phyloP scores from a whole-genome alignment of 768 basidiomycete species.

The Mycena polygramma region DNA sequence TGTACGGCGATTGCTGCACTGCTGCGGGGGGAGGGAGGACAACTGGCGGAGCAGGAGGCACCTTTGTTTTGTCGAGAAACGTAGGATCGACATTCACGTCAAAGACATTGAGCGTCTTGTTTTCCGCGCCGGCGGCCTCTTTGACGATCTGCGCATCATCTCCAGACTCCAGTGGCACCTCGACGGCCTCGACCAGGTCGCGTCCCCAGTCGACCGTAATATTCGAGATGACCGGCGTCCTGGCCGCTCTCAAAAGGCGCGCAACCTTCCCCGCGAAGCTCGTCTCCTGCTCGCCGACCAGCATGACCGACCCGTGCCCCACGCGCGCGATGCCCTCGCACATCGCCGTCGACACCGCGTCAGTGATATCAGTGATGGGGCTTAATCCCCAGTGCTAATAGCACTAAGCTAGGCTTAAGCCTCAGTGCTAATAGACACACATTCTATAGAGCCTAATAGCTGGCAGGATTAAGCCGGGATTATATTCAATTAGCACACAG shows the following conservation, averaged over 20 bases:
- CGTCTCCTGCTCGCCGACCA: constrained; percentile 50
- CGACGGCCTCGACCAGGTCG: not conserved
- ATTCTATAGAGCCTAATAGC: too few relatives aligned
- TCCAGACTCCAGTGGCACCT: not conserved
- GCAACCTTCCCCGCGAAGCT: constrained; percentile 35
- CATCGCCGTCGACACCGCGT: constrained; percentile 51
- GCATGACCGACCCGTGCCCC: constrained; percentile 55
- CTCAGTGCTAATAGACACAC: too few relatives aligned
- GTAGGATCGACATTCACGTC: constrained; percentile 25
- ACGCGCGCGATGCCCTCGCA: constrained; percentile 56
- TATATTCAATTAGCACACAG: too few relatives aligned
- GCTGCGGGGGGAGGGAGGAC: constrained; percentile 21
- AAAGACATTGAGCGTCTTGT: constrained; percentile 33
- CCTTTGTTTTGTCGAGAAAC: constrained; percentile 8
- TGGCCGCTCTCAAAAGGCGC: constrained; percentile 55
- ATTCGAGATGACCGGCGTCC: constrained; percentile 49
- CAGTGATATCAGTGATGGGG: too few relatives aligned
- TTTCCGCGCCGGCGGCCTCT: not conserved
- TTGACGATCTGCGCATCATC: not conserved
- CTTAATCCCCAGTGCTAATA: too few relatives aligned
- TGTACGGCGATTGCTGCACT: constrained; percentile 33
- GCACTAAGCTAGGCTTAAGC: too few relatives aligned
- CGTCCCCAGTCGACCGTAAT: constrained; percentile 55
- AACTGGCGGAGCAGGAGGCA: constrained; percentile 21
- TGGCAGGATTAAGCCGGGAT: too few relatives aligned